A percentile compares a stretch with the other conserved stretches of the same genome.
These are phyloP conservation scores for Kwoniella dejecticola DNA, from an alignment of 768 basidiomycete genomes.

Conservation along the genomic window DNA sequence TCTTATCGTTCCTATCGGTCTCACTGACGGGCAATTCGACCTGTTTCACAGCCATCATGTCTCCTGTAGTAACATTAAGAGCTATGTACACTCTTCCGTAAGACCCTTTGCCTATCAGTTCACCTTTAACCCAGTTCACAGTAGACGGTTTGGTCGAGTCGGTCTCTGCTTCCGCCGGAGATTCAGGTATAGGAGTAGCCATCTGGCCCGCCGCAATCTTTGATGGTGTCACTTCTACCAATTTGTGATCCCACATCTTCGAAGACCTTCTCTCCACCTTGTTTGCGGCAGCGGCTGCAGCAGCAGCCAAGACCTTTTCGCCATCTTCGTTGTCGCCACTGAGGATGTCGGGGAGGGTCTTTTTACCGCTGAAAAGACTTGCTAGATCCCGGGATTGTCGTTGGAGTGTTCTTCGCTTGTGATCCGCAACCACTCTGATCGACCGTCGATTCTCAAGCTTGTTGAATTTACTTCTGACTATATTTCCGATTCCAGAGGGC, in stretches of 20 bases:
- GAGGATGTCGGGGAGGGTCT: not conserved
- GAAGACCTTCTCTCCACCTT: constrained; percentile 72
- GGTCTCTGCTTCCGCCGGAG: constrained; percentile 30
- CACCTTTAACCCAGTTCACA: constrained; percentile 98
- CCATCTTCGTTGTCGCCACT: constrained; percentile 60
- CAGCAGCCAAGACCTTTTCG: constrained; percentile 36
- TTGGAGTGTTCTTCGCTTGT: constrained; percentile 26
- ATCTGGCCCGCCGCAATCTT: constrained; percentile 59
- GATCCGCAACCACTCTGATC: constrained; percentile 77
- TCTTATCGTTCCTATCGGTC: constrained; percentile 84
- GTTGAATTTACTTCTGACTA: constrained; percentile 40
- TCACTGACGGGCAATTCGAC: constrained; percentile 91
- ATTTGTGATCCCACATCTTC: constrained; percentile 89
- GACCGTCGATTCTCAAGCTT: constrained; percentile 64
- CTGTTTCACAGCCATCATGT: constrained; percentile 99
- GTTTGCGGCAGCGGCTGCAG: constrained; percentile 6
- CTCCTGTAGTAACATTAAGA: constrained; percentile 91
- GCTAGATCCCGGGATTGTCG: constrained; percentile 15
- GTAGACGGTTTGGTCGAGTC: constrained; percentile 57
- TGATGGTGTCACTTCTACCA: constrained; percentile 88
- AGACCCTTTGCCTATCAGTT: constrained; percentile 94
- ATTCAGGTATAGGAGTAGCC: constrained; percentile 38
- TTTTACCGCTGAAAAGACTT: not conserved
- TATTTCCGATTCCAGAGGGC: constrained; percentile 14
- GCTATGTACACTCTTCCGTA: constrained; percentile 96